Evolutionary conservation across 495 filamentous ascomycete species (phyloP), one percentile per base, ranked within the genome.

Genomic region (Astrothelium subdiscretum): DNA sequence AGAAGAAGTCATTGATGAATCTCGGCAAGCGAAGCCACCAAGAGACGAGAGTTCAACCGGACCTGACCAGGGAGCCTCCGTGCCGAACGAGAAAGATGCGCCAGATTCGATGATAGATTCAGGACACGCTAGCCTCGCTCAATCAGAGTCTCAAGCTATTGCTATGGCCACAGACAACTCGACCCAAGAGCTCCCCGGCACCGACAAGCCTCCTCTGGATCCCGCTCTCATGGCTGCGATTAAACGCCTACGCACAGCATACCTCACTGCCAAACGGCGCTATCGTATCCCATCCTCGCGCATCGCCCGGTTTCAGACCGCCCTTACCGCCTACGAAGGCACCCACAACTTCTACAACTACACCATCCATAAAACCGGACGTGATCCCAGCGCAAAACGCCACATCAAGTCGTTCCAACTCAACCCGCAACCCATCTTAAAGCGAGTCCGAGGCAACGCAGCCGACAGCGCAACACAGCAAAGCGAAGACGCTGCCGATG

Each of bases 331-430:
- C 24, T 97, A 91, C 72, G 70, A 84, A 18, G 94, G 94, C 61
- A 95, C 94, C 3, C 78, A 78, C 63, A 96, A 92, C 71, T 98
- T 84, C 77, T 90, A 95, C 79, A 98, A 97, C 77, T 97, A 92
- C 79, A 98, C 94, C 4, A 83, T 97, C 65, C 85, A 91, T 65
- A 98, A 97, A 75, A 75, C 80, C 0, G 80, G 77, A 74, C 80
- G 76, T 2, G 95, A 98, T 67, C 81, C 91, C 0, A 91, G 89
- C 2, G 84, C 90, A 11, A 92, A 89, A 69, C 83, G 94, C 2
- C 80, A 87, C 69, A 98, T 98, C 77, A 91, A 88, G 66, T 90
- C 89, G 1, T 98, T 97, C 80, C 69, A 84, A 35, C 83, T 87
- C 31, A 82, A 87, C 65, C 70, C 77, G 0, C 77, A 81, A 29